These are phyloP conservation scores for Mycena haematopus DNA, from an alignment of 768 basidiomycete genomes.

Conservation along the genomic window DNA sequence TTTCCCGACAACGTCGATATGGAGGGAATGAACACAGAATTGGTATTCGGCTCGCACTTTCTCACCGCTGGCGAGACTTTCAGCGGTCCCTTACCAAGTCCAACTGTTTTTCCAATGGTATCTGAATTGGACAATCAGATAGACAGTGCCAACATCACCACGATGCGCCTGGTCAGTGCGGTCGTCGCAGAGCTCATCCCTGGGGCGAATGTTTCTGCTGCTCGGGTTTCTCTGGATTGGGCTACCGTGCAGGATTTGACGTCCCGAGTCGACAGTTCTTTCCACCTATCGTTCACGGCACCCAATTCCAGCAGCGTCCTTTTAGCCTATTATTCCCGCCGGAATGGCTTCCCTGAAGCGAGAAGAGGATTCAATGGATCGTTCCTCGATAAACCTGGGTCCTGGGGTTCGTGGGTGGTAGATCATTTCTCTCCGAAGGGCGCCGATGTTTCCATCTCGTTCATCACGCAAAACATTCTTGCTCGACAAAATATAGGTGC, in stretches of 20 bases:
- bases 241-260: constrained; percentile 29
- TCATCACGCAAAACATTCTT: constrained; percentile 27
- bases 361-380: constrained; percentile 25
- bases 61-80: constrained; percentile 19
- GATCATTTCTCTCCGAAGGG: constrained; percentile 28
- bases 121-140: constrained; percentile 18
- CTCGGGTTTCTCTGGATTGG: constrained; percentile 26
- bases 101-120: constrained; percentile 23
- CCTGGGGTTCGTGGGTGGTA: constrained; percentile 30
- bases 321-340: constrained; percentile 27
- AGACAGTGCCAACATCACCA: constrained; percentile 26
- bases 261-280: constrained; percentile 16
- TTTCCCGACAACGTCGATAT: constrained; percentile 25
- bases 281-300: constrained; percentile 18
- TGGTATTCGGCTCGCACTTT: constrained; percentile 29
- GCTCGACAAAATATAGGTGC: constrained; percentile 18
- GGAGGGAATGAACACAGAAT: constrained; percentile 30
- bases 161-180: constrained; percentile 25
- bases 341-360: constrained; percentile 29
- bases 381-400: constrained; percentile 19
- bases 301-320: constrained; percentile 27
- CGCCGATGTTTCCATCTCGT: constrained; percentile 23
- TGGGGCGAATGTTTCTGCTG: constrained; percentile 17
- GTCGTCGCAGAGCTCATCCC: constrained; percentile 24
- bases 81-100: constrained; percentile 19